Percentiles rank a stretch among this genome's conserved stretches.
Conservation (phyloP, 2,329 filamentous ascomycete species). For the Pleomassaria siparia region DNA sequence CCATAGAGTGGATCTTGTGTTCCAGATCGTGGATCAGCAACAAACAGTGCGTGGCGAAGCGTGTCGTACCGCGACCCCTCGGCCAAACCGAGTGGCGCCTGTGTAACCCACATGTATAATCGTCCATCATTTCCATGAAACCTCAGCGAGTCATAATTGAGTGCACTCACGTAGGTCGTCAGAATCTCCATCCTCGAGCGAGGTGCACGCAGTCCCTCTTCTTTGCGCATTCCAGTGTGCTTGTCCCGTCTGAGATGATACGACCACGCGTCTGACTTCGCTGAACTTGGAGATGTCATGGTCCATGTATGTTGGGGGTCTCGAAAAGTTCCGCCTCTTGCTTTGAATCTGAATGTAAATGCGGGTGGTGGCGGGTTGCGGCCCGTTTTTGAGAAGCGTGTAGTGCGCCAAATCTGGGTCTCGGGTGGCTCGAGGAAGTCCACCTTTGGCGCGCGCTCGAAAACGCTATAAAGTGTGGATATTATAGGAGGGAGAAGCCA, state of each 20-base stretch:
- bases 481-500: constrained; percentile 27
- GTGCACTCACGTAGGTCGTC: constrained; percentile 33
- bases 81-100: constrained; percentile 23
- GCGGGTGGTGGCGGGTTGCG: constrained; percentile 14
- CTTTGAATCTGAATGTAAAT: constrained; percentile 29
- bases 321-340: constrained; percentile 23
- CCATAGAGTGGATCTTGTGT: constrained; percentile 34
- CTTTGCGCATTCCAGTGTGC: constrained; percentile 25
- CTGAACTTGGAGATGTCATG: constrained; percentile 19
- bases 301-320: constrained; percentile 30
- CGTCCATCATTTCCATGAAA: constrained; percentile 32
- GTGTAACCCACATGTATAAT: constrained; percentile 35
- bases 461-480: constrained; percentile 25
- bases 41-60: constrained; percentile 36
- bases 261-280: constrained; percentile 18
- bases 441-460: constrained; percentile 11
- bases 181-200: constrained; percentile 18
- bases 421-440: constrained; percentile 31
- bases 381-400: constrained; percentile 18
- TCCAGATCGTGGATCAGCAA: constrained; percentile 11
- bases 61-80: constrained; percentile 31
- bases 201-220: constrained; percentile 23
- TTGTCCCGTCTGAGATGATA: constrained; percentile 31
- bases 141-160: constrained; percentile 35
- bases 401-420: constrained; percentile 23